Evolutionary conservation across 2,329 filamentous ascomycete genomes (phyloP).

Genomic region (Trichophyton rubrum): DNA sequence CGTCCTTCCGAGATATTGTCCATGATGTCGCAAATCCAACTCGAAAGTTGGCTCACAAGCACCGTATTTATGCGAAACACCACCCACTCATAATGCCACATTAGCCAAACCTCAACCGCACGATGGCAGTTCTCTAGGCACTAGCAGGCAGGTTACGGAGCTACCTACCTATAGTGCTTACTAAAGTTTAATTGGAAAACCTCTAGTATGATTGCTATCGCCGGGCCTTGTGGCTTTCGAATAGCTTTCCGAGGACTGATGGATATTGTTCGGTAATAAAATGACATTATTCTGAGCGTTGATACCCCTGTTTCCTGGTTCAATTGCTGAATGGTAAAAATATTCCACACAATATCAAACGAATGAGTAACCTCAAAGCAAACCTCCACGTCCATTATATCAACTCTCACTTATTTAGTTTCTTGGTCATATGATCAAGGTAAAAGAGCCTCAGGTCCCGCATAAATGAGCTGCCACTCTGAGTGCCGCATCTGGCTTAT

Average conservation of each 20-base stretch:
- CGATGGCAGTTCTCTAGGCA: background rate
- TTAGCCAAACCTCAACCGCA: slow-evolving; percentile 8
- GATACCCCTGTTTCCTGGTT: slow-evolving; percentile 11
- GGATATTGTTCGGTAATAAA: slow-evolving; percentile 14
- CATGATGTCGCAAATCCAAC: background rate
- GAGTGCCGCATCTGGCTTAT: background rate
- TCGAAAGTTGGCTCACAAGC: background rate
- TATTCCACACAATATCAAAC: slow-evolving; percentile 13
- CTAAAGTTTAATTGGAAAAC: slow-evolving; percentile 14
- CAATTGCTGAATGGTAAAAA: slow-evolving; percentile 13
- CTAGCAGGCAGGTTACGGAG: background rate
- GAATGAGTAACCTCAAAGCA: slow-evolving; percentile 17
- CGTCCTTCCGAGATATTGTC: background rate
- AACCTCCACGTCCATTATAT: background rate
- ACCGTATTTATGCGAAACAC: slow-evolving; percentile 14
- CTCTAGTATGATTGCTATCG: slow-evolving; percentile 16
- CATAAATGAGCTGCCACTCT: background rate
- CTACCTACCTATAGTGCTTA: background rate
- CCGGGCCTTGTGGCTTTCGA: slow-evolving; percentile 18
- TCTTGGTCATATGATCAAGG: too few species aligned
- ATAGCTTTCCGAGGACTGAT: slow-evolving; percentile 17
- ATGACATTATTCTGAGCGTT: slow-evolving; percentile 21
- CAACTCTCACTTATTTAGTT: too few species aligned
- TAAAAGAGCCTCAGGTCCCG: background rate
- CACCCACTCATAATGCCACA: slow-evolving; percentile 16